Conservation (phyloP, 2,329 filamentous ascomycete species). For the Monilinia fructicola region DNA sequence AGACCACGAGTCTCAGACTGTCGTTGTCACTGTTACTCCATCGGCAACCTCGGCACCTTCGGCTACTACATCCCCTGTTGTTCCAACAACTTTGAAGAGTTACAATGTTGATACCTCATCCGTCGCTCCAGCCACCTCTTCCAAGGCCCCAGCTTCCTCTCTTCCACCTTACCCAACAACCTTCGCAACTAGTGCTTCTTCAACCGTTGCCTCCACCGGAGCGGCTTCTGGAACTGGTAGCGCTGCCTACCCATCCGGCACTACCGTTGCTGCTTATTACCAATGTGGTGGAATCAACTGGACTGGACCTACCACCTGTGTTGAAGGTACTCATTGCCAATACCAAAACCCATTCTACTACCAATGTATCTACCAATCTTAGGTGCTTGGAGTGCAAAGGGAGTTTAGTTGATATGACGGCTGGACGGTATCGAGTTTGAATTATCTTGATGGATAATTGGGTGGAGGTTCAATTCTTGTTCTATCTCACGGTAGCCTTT, state of each 20-base stretch:
- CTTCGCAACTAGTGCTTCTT: background rate
- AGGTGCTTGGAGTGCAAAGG: background rate
- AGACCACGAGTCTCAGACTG: no score
- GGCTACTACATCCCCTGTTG: background rate
- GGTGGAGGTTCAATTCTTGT: slow-evolving; percentile 22
- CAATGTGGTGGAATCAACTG: slow-evolving; percentile 34
- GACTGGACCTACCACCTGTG: slow-evolving; percentile 29
- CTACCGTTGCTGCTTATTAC: slow-evolving; percentile 20
- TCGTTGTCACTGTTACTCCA: slow-evolving; percentile 13
- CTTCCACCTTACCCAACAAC: slow-evolving; percentile 22
- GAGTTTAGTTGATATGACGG: background rate
- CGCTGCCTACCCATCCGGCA: slow-evolving; percentile 4
- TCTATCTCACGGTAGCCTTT: slow-evolving; percentile 19
- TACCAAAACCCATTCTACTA: slow-evolving; percentile 29
- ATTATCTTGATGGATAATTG: slow-evolving; percentile 14
- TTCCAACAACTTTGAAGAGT: slow-evolving; percentile 11
- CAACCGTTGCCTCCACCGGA: slow-evolving; percentile 18
- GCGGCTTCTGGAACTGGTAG: slow-evolving; percentile 19
- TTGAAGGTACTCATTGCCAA: slow-evolving; percentile 27
- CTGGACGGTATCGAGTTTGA: background rate
- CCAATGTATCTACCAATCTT: slow-evolving; percentile 16
- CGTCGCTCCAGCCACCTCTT: slow-evolving; percentile 10
- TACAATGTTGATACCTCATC: slow-evolving; percentile 1
- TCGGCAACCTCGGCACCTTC: slow-evolving; percentile 6
- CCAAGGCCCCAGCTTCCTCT: background rate